phyloP scores from a whole-genome alignment of 2,329 filamentous ascomycete genomes.

The Colletotrichum falcatum region DNA sequence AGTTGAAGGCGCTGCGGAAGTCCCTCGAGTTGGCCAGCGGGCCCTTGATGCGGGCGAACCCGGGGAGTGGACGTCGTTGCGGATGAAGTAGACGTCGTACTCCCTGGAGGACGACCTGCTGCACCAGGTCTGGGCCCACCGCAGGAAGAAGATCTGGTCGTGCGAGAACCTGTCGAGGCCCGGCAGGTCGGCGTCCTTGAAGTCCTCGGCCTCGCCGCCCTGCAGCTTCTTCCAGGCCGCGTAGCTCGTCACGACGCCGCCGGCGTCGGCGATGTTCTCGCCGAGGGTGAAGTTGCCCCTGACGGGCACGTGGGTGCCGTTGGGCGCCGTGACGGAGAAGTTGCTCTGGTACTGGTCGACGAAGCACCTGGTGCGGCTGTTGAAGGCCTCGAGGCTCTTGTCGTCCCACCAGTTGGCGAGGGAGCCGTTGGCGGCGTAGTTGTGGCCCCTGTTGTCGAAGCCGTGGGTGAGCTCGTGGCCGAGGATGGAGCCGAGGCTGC shows the following conservation, averaged over 20 bases:
- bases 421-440: slow-evolving; percentile 74
- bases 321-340: slow-evolving; percentile 67
- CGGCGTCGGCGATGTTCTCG: slow-evolving; percentile 80
- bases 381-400: slow-evolving; percentile 67
- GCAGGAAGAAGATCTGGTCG: slow-evolving; percentile 77
- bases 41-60: slow-evolving; percentile 69
- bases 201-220: slow-evolving; percentile 58
- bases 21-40: slow-evolving; percentile 75
- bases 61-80: slow-evolving; percentile 73
- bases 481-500: slow-evolving; percentile 73
- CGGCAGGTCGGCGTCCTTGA: slow-evolving; percentile 60
- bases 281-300: slow-evolving; percentile 72
- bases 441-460: slow-evolving; percentile 74
- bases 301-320: slow-evolving; percentile 68
- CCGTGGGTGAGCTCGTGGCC: slow-evolving; percentile 79
- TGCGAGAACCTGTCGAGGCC: slow-evolving; percentile 72
- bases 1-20: slow-evolving; percentile 76
- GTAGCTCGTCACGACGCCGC: slow-evolving; percentile 72
- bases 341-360: slow-evolving; percentile 73
- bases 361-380: slow-evolving; percentile 72
- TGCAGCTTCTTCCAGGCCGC: slow-evolving; percentile 74
- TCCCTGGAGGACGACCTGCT: slow-evolving; percentile 69
- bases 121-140: slow-evolving; percentile 75
- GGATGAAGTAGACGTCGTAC: slow-evolving; percentile 64
- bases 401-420: slow-evolving; percentile 76